phyloP scores from a whole-genome alignment of 192 early-diverging fungal species.

The Rhizophlyctis rosea region DNA sequence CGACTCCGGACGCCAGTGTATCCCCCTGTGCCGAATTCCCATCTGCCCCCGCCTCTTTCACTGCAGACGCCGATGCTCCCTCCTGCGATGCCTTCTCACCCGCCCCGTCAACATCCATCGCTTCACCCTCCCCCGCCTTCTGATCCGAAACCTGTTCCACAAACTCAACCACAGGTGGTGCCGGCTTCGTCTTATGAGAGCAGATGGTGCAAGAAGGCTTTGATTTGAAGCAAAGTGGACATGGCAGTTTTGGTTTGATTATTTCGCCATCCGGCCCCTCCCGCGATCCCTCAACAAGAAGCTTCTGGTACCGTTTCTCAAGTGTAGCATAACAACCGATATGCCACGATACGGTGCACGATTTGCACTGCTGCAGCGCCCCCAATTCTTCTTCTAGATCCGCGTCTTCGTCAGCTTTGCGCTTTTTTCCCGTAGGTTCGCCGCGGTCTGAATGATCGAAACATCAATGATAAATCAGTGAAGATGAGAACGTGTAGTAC shows the following conservation, averaged over 20 bases:
- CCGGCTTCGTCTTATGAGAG: not conserved
- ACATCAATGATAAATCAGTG: not conserved
- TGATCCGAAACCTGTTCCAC: no score
- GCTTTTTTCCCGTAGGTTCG: not conserved
- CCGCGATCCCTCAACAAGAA: not conserved
- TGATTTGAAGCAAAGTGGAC: constrained; percentile 5
- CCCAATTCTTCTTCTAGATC: constrained; percentile 27
- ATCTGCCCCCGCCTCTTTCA: no score
- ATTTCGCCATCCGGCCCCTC: not conserved
- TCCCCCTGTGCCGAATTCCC: no score
- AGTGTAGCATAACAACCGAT: constrained; percentile 1
- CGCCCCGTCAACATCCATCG: no score
- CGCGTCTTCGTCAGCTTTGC: constrained; percentile 10
- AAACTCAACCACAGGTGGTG: not conserved
- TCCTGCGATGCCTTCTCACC: no score
- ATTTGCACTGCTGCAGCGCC: constrained; percentile 10
- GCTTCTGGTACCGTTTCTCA: not conserved
- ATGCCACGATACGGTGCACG: constrained; percentile 19
- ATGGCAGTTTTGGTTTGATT: not conserved
- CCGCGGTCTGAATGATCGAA: not conserved
- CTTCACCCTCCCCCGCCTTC: no score
- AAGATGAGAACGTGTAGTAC: not conserved
- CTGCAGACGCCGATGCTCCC: no score
- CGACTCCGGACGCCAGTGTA: no score
- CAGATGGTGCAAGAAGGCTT: constrained; percentile 9